These are phyloP conservation scores for Malassezia equina DNA, from an alignment of 1,284 basidiomycete species.

Conservation along the genomic window DNA sequence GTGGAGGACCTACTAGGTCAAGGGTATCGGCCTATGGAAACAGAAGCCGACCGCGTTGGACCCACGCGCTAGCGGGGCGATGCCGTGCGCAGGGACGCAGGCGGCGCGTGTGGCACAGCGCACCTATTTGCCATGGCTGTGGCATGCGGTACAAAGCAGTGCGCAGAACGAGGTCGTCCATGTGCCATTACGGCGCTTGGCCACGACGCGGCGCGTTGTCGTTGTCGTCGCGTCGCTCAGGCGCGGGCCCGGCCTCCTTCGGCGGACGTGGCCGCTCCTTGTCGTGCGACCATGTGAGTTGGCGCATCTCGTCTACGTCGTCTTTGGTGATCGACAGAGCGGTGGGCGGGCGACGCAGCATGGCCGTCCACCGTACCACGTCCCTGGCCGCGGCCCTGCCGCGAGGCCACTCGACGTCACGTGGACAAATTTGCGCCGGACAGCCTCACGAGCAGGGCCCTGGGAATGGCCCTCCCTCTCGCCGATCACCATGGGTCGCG, in stretches of 20 bases:
- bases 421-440: constrained; percentile 8
- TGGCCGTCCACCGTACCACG: background rate
- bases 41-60: background rate
- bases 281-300: background rate
- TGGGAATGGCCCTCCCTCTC: background rate
- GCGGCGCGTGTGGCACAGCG: background rate
- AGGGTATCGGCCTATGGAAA: background rate
- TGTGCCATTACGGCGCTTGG: background rate
- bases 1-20: constrained; percentile 1
- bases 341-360: constrained; percentile 18
- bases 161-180: background rate
- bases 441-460: background rate
- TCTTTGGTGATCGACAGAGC: constrained; percentile 13
- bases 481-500: constrained; percentile 13
- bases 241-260: background rate
- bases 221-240: background rate
- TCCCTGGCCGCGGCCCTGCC: background rate
- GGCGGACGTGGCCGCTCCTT: background rate
- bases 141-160: no score
- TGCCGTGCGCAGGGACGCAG: no score
- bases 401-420: constrained; percentile 2
- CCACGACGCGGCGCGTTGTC: background rate
- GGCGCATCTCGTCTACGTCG: constrained; percentile 17
- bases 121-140: background rate
- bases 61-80: background rate